Conservation (phyloP, 129 eudicot genomes). For the Tanacetum coccineum region DNA sequence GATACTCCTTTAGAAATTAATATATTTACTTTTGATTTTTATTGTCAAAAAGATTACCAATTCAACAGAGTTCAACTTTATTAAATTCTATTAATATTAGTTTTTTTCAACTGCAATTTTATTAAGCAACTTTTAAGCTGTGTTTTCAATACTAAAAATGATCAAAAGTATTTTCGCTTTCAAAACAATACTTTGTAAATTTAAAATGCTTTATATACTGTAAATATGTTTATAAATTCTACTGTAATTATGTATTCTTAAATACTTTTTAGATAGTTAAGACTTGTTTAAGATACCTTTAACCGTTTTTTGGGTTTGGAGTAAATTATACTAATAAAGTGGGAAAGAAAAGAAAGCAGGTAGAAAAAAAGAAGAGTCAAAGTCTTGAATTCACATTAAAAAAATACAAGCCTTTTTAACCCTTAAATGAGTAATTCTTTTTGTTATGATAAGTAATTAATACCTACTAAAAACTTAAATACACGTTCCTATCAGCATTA, state of each 20-base stretch:
- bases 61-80: not conserved
- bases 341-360: not conserved
- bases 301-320: not conserved
- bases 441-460: not conserved
- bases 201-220: too few species aligned
- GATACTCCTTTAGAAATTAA: slow-evolving; percentile 21
- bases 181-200: not conserved
- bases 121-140: too few species aligned
- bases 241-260: too few species aligned
- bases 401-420: not conserved
- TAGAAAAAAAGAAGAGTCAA: slow-evolving; percentile 16
- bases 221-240: too few species aligned
- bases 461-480: not conserved
- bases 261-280: not conserved
- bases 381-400: slow-evolving; percentile 26
- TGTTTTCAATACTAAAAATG: too few species aligned
- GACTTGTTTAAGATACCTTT: not conserved
- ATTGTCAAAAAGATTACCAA: not conserved
- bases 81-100: not conserved
- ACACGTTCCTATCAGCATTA: too few species aligned
- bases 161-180: not conserved
- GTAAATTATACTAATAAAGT: not conserved
- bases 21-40: slow-evolving; percentile 7
- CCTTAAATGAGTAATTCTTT: not conserved
- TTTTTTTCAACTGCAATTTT: not conserved